Percentiles rank a stretch among this genome's conserved stretches.
Evolutionary conservation across 2,329 filamentous ascomycete genomes (phyloP).

Genomic region (Ophiocordyceps robertsii): DNA sequence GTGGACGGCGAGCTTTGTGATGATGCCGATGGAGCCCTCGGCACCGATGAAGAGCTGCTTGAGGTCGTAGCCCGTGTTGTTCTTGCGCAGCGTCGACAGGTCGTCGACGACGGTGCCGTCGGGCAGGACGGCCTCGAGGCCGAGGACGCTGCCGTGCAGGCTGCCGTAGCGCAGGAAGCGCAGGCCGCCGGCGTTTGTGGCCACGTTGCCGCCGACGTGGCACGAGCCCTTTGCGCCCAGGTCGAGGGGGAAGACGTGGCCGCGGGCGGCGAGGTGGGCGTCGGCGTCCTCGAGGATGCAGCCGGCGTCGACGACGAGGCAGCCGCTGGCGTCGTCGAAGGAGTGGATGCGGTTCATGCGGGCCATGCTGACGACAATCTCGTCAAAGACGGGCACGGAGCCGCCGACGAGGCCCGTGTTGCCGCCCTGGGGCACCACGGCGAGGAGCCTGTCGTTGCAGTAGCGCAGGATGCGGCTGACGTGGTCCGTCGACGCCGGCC

Average conservation of each 20-base stretch:
- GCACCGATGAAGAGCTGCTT: conserved; percentile 95
- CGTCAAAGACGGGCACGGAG: conserved; percentile 93
- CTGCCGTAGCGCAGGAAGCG: conserved; percentile 85
- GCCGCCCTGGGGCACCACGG: conserved; percentile 91
- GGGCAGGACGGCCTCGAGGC: conserved; percentile 83
- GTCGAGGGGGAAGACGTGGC: conserved; percentile 88
- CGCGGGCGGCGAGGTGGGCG: conserved; percentile 67
- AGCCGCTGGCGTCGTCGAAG: conserved; percentile 87
- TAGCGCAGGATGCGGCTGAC: conserved; percentile 86
- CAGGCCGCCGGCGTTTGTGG: conserved; percentile 89
- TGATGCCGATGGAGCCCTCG: conserved; percentile 88
- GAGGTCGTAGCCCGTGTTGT: conserved; percentile 96
- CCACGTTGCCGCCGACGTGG: conserved; percentile 89
- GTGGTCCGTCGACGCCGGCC: conserved; percentile 72
- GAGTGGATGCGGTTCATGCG: conserved; percentile 85
- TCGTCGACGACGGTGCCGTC: conserved; percentile 89
- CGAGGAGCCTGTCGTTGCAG: conserved; percentile 85
- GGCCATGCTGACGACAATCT: conserved; percentile 84
- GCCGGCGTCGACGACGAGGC: conserved; percentile 81
- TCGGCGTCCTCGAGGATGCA: conserved; percentile 84
- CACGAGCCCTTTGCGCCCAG: conserved; percentile 97
- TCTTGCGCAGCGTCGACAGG: conserved; percentile 79
- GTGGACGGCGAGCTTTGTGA: conserved; percentile 79
- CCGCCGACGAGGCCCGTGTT: conserved; percentile 95
- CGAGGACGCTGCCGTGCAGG: conserved; percentile 83